Evolutionary conservation across 352 stramenopile species (phyloP).

Genomic region (Aphanomyces euteiches): DNA sequence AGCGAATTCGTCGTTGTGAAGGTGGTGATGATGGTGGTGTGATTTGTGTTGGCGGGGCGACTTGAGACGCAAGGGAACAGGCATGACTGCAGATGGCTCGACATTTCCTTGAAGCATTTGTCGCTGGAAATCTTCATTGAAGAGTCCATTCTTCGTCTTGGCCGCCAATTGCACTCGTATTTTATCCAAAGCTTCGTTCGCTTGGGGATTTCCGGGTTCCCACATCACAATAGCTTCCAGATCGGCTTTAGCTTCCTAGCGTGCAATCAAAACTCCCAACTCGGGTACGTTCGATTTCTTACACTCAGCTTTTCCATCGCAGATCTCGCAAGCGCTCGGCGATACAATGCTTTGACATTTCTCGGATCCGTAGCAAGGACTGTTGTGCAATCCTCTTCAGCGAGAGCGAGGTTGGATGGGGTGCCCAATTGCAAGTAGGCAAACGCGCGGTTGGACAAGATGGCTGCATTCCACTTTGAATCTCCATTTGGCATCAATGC

Average conservation of each 20-base stretch:
- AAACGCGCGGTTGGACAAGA: constrained; percentile 65
- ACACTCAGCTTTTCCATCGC: constrained; percentile 62
- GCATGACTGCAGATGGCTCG: background rate
- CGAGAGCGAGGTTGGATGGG: constrained; percentile 31
- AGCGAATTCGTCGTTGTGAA: background rate
- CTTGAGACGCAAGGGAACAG: constrained; percentile 1
- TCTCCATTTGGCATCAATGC: constrained; percentile 7
- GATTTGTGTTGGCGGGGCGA: constrained; percentile 9
- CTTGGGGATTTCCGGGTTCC: constrained; percentile 46
- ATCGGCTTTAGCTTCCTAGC: constrained; percentile 41
- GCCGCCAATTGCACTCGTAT: constrained; percentile 10
- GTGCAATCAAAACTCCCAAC: background rate
- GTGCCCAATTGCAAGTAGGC: constrained; percentile 44
- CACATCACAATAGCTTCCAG: constrained; percentile 33
- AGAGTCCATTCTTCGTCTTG: background rate
- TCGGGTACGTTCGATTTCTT: constrained; percentile 12
- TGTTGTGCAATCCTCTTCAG: constrained; percentile 66
- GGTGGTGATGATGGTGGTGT: background rate
- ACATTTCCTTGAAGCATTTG: background rate
- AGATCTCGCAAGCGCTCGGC: constrained; percentile 69
- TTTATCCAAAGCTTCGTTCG: constrained; percentile 5
- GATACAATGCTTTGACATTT: constrained; percentile 89
- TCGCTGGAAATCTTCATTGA: constrained; percentile 4
- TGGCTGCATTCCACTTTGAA: constrained; percentile 40
- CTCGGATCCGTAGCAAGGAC: constrained; percentile 58